These are phyloP conservation scores for Henningerozyma blattae DNA, from an alignment of 805 yeast genomes.

Conservation along the genomic window DNA sequence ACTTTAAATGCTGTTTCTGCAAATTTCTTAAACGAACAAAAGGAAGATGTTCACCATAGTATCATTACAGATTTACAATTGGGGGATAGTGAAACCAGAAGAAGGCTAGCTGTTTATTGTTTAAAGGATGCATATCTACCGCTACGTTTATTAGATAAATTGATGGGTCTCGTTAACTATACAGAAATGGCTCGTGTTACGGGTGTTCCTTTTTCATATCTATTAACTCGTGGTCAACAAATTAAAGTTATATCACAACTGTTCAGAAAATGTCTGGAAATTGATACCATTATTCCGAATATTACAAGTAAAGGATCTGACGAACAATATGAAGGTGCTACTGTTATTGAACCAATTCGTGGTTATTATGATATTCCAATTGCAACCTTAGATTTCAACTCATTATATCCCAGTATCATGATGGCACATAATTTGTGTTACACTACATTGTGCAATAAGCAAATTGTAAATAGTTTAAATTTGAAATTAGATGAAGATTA, in stretches of 20 bases:
- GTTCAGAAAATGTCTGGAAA: slow-evolving; percentile 81
- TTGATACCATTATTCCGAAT: slow-evolving; percentile 84
- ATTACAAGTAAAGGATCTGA: slow-evolving; percentile 71
- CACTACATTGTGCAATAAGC: slow-evolving; percentile 69
- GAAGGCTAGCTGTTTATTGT: slow-evolving; percentile 94
- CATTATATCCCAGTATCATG: slow-evolving; percentile 95
- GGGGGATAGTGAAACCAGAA: slow-evolving; percentile 83
- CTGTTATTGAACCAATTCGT: slow-evolving; percentile 91
- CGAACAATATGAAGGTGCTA: slow-evolving; percentile 96
- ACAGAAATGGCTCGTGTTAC: slow-evolving; percentile 99
- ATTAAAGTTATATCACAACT: slow-evolving; percentile 93
- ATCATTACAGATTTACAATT: slow-evolving; percentile 90
- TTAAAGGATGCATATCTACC: slow-evolving; percentile 93
- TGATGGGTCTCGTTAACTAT: slow-evolving; percentile 93
- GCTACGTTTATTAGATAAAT: slow-evolving; percentile 71
- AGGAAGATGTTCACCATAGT: slow-evolving; percentile 96
- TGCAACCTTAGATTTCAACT: slow-evolving; percentile 95
- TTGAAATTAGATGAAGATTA: slow-evolving; percentile 68
- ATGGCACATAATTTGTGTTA: slow-evolving; percentile 98
- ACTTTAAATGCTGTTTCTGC: slow-evolving; percentile 94
- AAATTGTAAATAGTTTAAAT: slow-evolving; percentile 51
- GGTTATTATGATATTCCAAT: slow-evolving; percentile 97
- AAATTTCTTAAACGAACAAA: slow-evolving; percentile 85
- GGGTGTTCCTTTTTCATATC: slow-evolving; percentile 91
- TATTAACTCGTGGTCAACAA: slow-evolving; percentile 90